Evolutionary conservation across 768 basidiomycete genomes (phyloP).

Genomic region (Botryobasidium botryosum): DNA sequence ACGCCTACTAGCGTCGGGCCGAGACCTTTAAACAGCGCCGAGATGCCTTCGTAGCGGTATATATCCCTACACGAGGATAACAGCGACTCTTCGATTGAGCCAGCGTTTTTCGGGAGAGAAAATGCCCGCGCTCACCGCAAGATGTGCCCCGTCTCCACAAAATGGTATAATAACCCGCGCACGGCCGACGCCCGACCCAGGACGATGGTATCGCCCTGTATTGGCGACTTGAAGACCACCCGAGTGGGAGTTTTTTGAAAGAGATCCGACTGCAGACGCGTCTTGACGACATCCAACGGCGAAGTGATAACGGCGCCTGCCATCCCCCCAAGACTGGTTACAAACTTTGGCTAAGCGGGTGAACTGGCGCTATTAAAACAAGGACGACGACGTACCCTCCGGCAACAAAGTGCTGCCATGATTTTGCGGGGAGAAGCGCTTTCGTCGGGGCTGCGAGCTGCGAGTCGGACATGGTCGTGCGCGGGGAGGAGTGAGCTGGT

Average conservation of each 20-base stretch:
- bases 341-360: background rate
- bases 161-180: conserved; percentile 64
- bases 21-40: conserved; percentile 85
- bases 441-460: too few relatives aligned
- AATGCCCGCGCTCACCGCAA: conserved; percentile 40
- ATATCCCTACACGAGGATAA: conserved; percentile 41
- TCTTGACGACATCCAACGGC: conserved; percentile 97
- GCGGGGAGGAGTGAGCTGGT: too few relatives aligned
- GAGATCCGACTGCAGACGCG: conserved; percentile 81
- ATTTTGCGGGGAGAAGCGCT: conserved; percentile 51
- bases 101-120: background rate
- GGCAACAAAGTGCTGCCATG: conserved; percentile 71
- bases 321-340: conserved; percentile 82
- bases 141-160: conserved; percentile 86
- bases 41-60: conserved; percentile 70
- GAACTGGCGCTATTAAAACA: background rate
- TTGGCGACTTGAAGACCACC: conserved; percentile 21
- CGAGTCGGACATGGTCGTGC: too few relatives aligned
- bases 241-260: conserved; percentile 28
- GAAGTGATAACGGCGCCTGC: conserved; percentile 93
- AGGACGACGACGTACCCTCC: conserved; percentile 48
- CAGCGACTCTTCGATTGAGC: too few relatives aligned
- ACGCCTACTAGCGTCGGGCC: conserved; percentile 90
- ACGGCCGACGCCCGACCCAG: conserved; percentile 17
- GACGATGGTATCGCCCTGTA: conserved; percentile 22